Evolutionary conservation across 1,139 yeast genomes (phyloP), one percentile per base, ranked within the genome.

Genomic region (Hansenula sp.): DNA sequence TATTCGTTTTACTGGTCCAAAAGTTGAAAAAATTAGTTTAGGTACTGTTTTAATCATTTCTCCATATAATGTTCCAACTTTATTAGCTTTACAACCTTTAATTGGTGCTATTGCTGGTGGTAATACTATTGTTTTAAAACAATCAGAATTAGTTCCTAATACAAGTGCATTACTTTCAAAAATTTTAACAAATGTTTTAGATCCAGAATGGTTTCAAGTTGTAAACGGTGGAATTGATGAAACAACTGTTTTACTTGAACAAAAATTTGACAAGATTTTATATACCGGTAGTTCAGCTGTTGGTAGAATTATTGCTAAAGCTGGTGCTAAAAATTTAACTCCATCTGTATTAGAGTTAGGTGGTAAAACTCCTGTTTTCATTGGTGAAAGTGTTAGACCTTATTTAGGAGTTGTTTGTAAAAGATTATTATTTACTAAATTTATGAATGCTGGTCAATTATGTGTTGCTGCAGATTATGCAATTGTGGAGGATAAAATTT

Each of bases 381-480:
- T 89, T 11, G 75, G 89, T 39, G 68, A 73, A 34, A 69, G 74
- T 37, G 67, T 75, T 36, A 58, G 60, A 9, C 50, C 58, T 8
- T 62, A 79, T 50, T 50, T 85, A 39, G 62, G 64, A 17, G 61
- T 69, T 0, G 71, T 85, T 14, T 79, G 89, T 16, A 72, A 72
- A 46, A 75, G 96, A 62, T 64, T 86, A 14, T 71, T 76, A 5
- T 86, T 94, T 87, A 92, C 92, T 27, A 77, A 83, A 50, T 83
- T 82, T 54, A 66, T 77, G 32, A 89, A 87, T 58, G 78, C 83
- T 14, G 97, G 97, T 25, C 97, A 89, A 63, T 80, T 94, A 2
- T 89, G 97, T 68, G 87, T 88, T 34, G 87, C 95, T 2, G 84
- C 89, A 11, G 97, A 90, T 62, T 90, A 88, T 55, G 66, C 84